Base-by-base conservation (phyloP, 805 yeast species). In the Yarrowia hollandica region DNA sequence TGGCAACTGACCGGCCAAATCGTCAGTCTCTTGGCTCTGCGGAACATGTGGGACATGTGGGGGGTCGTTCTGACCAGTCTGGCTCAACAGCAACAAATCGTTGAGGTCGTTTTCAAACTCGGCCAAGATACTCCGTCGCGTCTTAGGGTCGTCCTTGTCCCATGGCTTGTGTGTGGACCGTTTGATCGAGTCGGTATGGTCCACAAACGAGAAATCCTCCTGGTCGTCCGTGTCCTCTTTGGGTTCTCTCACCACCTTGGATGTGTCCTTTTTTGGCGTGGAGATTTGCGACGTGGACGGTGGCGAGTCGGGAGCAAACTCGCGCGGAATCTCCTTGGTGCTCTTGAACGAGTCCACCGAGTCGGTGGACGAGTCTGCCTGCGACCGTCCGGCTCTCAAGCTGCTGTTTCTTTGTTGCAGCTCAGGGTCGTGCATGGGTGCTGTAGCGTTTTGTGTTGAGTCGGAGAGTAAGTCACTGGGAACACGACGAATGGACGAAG, bases 291-390 rank as follows among this genome's bases (percentile, higher is more conserved):
- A 31, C 31, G 55, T 11, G 11, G 39, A 30, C 4, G 39, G 39
- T 9, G 55, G 55, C 3, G 15, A 14, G 4, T 48, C 55, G 5
- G 55, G 55, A 3, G 38, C 39, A 23, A 22, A 48, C 55, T 48
- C 55, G 55, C 55, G 55, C 5, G 55, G 55, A 33, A 48, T 48
- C 39, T 48, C 55, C 30, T 33, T 31, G 21, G 55, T 48, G 22
- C 31, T 22, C 12, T 48, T 48, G 30, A 48, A 48, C 39, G 55
- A 48, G 28, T 48, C 55, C 15, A 48, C 34, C 35, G 55, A 48
- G 30, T 33, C 39, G 11, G 55, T 48, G 14, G 55, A 48, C 16
- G 55, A 48, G 39, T 48, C 55, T 1, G 38, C 16, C 12, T 22
- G 30, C 28, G 28, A 33, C 5, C 55, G 21, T 0, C 37, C 35